Evolutionary conservation across 1,284 basidiomycete genomes (phyloP).

Genomic region (Cutaneotrichosporon curvatum): DNA sequence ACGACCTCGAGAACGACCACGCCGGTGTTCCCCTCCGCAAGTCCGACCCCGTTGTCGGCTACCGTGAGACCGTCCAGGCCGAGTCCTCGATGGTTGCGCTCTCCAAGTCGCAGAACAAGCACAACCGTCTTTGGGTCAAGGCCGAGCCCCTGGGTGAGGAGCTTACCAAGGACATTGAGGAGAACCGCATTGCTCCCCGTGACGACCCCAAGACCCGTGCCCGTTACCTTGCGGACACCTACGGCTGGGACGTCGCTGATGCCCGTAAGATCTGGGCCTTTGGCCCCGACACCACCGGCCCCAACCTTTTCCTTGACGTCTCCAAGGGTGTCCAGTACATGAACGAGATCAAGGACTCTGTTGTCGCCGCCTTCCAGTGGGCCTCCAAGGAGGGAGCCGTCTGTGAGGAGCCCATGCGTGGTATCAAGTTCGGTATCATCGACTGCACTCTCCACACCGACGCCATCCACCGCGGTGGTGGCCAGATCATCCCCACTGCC

Average conservation of each 20-base stretch:
- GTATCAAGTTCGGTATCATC: conserved; percentile 63
- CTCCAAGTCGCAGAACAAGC: conserved; percentile 99
- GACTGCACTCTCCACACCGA: conserved; percentile 49
- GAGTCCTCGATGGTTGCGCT: conserved; percentile 94
- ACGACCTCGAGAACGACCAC: conserved; percentile 98
- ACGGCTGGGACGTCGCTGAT: conserved; percentile 98
- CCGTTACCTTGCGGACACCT: conserved; percentile 91
- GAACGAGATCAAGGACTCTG: conserved; percentile 99
- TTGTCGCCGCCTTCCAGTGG: conserved; percentile 99
- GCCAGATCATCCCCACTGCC: conserved; percentile 96
- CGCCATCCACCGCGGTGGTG: conserved; percentile 99
- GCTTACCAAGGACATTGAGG: conserved; percentile 86
- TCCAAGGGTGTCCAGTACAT: conserved; percentile 99
- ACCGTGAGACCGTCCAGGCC: conserved; percentile 95
- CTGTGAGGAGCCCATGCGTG: conserved; percentile 97
- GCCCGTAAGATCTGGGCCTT: conserved; percentile 99
- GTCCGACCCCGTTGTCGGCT: conserved; percentile 96
- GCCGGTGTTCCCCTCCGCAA: conserved; percentile 99
- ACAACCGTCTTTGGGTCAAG: conserved; percentile 96
- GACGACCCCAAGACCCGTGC: conserved; percentile 98
- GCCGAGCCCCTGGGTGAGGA: conserved; percentile 91
- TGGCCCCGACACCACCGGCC: conserved; percentile 95
- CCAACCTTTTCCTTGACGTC: conserved; percentile 94
- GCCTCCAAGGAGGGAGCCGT: conserved; percentile 97
- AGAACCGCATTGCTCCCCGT: conserved; percentile 76